phyloP scores from a whole-genome alignment of 768 basidiomycete genomes.

The Leccinum subtestaceum region DNA sequence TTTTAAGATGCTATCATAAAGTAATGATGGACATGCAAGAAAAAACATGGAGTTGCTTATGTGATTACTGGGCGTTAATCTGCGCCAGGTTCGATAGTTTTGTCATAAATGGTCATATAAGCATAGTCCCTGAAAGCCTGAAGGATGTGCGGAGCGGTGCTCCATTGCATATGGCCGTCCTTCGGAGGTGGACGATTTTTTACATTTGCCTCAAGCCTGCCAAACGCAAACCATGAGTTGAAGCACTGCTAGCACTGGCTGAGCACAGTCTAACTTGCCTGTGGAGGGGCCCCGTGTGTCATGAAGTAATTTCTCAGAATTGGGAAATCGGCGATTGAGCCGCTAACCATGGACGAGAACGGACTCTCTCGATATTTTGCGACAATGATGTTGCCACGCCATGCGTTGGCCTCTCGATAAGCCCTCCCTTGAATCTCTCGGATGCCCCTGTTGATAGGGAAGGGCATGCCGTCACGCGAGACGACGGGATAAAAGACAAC shows the following conservation, averaged over 20 bases:
- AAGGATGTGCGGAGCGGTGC: conserved; percentile 2
- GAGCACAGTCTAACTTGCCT: conserved; percentile 33
- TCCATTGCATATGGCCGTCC: not conserved
- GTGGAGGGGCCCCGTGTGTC: conserved; percentile 55
- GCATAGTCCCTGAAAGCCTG: conserved; percentile 16
- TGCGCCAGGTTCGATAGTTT: conserved; percentile 11
- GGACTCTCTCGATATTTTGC: conserved; percentile 59
- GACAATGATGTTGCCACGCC: conserved; percentile 78
- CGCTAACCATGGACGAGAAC: conserved; percentile 58
- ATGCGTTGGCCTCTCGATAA: conserved; percentile 62
- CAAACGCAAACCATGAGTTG: conserved; percentile 23
- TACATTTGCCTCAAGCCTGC: conserved; percentile 27
- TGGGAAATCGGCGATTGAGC: conserved; percentile 82
- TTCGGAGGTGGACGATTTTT: conserved; percentile 6
- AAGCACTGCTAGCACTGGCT: conserved; percentile 10
- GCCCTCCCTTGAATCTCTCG: conserved; percentile 67
- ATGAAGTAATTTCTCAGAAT: conserved; percentile 77
- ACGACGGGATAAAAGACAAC: conserved; percentile 76
- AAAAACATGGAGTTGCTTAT: conserved; percentile 20
- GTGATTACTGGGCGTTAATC: conserved; percentile 9
- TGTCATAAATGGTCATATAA: conserved; percentile 29
- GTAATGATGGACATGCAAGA: conserved; percentile 21
- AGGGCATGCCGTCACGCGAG: conserved; percentile 78
- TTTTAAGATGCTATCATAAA: conserved; percentile 16
- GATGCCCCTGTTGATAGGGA: conserved; percentile 75